Evolutionary conservation across 2,329 filamentous ascomycete species (phyloP).

Genomic region (Curvularia verruculosa): DNA sequence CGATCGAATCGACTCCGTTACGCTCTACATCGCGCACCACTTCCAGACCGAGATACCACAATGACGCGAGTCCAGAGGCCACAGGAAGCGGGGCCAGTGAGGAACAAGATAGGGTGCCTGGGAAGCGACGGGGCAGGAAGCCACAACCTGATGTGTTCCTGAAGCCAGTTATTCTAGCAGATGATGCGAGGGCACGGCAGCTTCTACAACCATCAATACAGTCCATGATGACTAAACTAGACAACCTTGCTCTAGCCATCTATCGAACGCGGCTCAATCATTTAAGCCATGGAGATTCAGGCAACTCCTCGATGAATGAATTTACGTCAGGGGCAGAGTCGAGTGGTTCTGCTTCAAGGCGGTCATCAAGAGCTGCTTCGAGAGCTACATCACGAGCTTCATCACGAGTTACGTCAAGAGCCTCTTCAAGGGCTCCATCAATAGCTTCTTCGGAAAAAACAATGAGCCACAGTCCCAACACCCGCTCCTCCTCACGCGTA

Average conservation of each 20-base stretch:
- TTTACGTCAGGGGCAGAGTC: conserved; percentile 36
- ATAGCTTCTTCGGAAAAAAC: conserved; percentile 19
- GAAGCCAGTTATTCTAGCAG: conserved; percentile 65
- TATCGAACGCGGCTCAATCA: conserved; percentile 69
- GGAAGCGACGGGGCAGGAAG: conserved; percentile 21
- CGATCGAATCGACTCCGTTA: conserved; percentile 7
- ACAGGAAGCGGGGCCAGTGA: conserved; percentile 1
- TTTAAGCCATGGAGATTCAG: conserved; percentile 21
- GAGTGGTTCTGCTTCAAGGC: conserved; percentile 17
- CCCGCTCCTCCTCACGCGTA: conserved; percentile 20
- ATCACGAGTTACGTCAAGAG: conserved; percentile 24
- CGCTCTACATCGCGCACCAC: conserved; percentile 8
- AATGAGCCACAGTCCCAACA: conserved; percentile 15
- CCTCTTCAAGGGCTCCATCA: conserved; percentile 27
- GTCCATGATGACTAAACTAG: conserved; percentile 73
- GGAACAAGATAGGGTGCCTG: background rate
- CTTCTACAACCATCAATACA: conserved; percentile 72
- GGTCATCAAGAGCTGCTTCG: conserved; percentile 24
- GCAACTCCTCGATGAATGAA: conserved; percentile 42
- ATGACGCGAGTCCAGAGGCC: conserved; percentile 2
- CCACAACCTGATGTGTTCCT: conserved; percentile 9
- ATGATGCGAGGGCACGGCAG: conserved; percentile 70
- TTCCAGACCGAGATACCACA: conserved; percentile 14
- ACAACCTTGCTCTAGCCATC: conserved; percentile 71
- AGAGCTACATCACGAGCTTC: conserved; percentile 13